Evolutionary conservation across 805 yeast genomes (phyloP), one percentile per base, ranked within the genome.

Genomic region (Kluyveromyces siamensis): DNA sequence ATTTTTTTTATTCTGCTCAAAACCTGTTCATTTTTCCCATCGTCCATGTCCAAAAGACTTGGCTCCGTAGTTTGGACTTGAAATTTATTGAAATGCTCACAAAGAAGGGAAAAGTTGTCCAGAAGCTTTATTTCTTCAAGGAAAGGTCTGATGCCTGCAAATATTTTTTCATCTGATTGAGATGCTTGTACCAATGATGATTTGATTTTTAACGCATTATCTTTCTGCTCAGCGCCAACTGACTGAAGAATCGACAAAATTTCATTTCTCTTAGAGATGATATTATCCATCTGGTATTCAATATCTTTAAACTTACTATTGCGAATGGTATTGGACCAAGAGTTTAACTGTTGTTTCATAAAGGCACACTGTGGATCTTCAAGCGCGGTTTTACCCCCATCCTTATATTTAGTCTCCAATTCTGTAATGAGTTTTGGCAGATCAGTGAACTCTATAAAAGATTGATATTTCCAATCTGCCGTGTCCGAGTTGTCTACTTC

Each of bases 401-500:
- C 68, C 27, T 55, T 52, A 40, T 56, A 61, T 50, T 52, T 56
- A 37, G 50, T 55, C 52, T 77, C 79, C 40, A 87, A 61, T 19
- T 76, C 80, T 14, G 69, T 74, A 36, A 87, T 65, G 2, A 86
- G 76, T 41, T 72, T 73, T 1, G 96, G 96, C 48, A 91, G 70
- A 49, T 83, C 83, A 54, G 88, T 75, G 56, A 77, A 88, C 57
- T 89, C 98, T 50, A 89, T 72, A 9, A 87, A 87, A 1, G 96
- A 86, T 2, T 74, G 66, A 44, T 84, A 73, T 60, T 90, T 93
- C 63, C 87, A 85, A 58, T 87, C 80, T 0, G 95, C 84, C 9
- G 89, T 76, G 49, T 86, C 90, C 19, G 80, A 76, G 51, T 75
- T 75, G 51, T 90, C 97, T 41, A 81, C 73, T 59, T 87, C 89